These are phyloP conservation scores for Jacaranda copaia DNA, from an alignment of 257 asterid species.

Conservation along the genomic window DNA sequence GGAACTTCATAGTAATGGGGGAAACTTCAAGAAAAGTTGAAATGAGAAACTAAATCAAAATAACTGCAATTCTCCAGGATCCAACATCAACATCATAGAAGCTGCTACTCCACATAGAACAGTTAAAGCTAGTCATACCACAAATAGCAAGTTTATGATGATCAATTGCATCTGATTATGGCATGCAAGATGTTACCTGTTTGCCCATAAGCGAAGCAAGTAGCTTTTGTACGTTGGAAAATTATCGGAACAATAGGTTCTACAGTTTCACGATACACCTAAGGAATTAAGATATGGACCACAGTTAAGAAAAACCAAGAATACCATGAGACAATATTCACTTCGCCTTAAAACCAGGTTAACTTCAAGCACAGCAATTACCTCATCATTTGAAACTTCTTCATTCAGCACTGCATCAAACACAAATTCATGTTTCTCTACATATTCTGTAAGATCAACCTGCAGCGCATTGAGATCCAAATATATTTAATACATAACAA, in stretches of 20 bases:
- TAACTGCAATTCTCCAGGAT: not conserved
- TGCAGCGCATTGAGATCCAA: constrained; percentile 45
- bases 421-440: constrained; percentile 97
- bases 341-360: constrained; percentile 11
- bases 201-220: constrained; percentile 97
- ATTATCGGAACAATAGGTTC: constrained; percentile 92
- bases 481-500: constrained; percentile 2
- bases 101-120: not conserved
- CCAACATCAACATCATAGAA: not conserved
- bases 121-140: not conserved
- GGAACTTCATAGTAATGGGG: constrained; percentile 4
- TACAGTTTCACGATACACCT: constrained; percentile 85
- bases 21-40: constrained; percentile 9
- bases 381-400: constrained; percentile 99
- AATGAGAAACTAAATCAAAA: not conserved
- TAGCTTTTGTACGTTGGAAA: constrained; percentile 92
- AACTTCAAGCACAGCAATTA: constrained; percentile 41
- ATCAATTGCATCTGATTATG: not conserved
- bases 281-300: constrained; percentile 25
- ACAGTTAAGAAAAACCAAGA: constrained; percentile 26
- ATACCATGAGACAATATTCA: constrained; percentile 10
- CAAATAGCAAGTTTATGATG: constrained; percentile 15
- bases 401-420: constrained; percentile 98
- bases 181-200: constrained; percentile 68
- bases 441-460: constrained; percentile 96